phyloP scores from a whole-genome alignment of 2,329 filamentous ascomycete species.

The Epichloe coenophiala region DNA sequence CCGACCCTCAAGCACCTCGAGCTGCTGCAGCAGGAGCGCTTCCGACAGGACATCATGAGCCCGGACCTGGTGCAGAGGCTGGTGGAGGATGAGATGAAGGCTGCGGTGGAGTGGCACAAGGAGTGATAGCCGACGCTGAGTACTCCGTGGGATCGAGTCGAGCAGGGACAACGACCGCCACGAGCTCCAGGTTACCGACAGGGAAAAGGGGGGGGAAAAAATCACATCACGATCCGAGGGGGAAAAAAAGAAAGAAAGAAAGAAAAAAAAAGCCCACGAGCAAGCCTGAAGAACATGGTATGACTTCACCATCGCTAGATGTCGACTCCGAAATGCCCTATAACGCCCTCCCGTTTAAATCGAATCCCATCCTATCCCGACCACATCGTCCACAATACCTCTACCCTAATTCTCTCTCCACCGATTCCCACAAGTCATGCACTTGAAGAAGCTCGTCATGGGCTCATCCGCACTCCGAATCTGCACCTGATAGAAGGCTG shows the following conservation, averaged over 20 bases:
- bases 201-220: no score
- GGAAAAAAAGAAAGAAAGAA: no score
- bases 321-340: not conserved
- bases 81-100: slow-evolving; percentile 39
- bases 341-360: not conserved
- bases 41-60: slow-evolving; percentile 75
- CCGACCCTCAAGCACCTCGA: slow-evolving; percentile 79
- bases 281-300: no score
- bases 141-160: no score
- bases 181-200: not conserved
- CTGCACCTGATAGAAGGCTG: slow-evolving; percentile 93
- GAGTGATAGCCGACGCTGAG: not conserved
- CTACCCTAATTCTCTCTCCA: slow-evolving; percentile 53
- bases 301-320: not conserved
- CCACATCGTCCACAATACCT: not conserved
- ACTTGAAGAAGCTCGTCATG: slow-evolving; percentile 93
- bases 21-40: slow-evolving; percentile 75
- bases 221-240: no score
- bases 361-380: not conserved
- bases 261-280: not conserved
- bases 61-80: slow-evolving; percentile 58
- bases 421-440: slow-evolving; percentile 50
- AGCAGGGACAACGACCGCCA: no score
- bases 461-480: slow-evolving; percentile 97
- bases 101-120: slow-evolving; percentile 42